A percentile compares a stretch with the other conserved stretches of the same genome.
Evolutionary conservation across 1,284 basidiomycete species (phyloP).

Genomic region (Ustilago curta): DNA sequence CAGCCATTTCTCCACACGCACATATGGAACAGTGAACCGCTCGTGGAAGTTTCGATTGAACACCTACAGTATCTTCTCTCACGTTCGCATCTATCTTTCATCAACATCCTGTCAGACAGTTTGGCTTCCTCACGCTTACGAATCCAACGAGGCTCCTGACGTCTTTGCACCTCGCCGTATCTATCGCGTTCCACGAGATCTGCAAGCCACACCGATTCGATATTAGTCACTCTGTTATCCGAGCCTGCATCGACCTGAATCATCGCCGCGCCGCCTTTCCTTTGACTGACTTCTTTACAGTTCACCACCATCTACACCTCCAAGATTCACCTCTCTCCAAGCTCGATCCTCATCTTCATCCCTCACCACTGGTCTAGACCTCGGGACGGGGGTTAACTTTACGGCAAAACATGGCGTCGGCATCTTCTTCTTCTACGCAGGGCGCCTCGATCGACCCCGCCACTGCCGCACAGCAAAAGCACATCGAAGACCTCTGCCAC

Average conservation of each 20-base stretch:
- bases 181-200: conserved; percentile 2
- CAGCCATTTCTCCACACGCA: conserved; percentile 15
- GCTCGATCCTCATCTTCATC: not conserved
- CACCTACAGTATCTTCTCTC: not conserved
- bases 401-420: conserved; percentile 24
- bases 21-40: not conserved
- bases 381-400: not conserved
- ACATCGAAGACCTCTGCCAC: conserved; percentile 38
- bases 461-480: conserved; percentile 40
- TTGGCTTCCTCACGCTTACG: not conserved
- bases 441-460: conserved; percentile 16
- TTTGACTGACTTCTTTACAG: not conserved
- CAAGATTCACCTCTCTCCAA: too few relatives aligned
- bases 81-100: not conserved
- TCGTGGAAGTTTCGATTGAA: not conserved
- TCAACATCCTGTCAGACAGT: not conserved
- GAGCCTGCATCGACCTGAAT: not conserved
- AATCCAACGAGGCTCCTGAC: not conserved
- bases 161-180: not conserved
- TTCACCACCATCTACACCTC: not conserved
- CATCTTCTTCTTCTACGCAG: conserved; percentile 13
- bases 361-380: not conserved
- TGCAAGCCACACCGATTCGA: conserved; percentile 8
- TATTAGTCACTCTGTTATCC: conserved; percentile 13
- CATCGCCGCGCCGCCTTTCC: not conserved